These are phyloP conservation scores for Lipomyces yarrowii DNA, from an alignment of 1,139 yeast species.

Conservation along the genomic window DNA sequence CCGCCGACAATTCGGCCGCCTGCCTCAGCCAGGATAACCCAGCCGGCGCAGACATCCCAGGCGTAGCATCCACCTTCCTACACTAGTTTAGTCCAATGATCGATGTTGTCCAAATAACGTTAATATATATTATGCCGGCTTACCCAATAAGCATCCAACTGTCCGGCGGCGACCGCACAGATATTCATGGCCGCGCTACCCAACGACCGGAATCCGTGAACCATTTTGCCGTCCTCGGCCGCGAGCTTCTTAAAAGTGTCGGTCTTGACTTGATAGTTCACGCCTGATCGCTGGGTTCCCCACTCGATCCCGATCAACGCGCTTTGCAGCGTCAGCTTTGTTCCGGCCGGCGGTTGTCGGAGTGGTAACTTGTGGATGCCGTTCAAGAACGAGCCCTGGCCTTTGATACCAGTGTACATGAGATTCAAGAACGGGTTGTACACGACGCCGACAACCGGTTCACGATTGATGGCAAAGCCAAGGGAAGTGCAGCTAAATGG, in stretches of 20 bases:
- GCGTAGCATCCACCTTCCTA: conserved; percentile 62
- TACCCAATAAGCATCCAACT: conserved; percentile 57
- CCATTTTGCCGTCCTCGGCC: conserved; percentile 51
- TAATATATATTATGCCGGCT: conserved; percentile 3
- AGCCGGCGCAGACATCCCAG: conserved; percentile 70
- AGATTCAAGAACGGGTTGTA: conserved; percentile 58
- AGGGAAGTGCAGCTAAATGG: conserved; percentile 63
- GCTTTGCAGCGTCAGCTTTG: conserved; percentile 47
- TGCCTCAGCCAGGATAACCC: conserved; percentile 60
- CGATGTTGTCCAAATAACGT: background rate
- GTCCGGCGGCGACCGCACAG: conserved; percentile 58
- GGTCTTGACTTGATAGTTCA: conserved; percentile 52
- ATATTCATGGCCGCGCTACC: conserved; percentile 66
- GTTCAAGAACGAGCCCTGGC: conserved; percentile 56
- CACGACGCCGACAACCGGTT: conserved; percentile 61
- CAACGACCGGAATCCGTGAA: conserved; percentile 59
- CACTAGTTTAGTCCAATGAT: background rate
- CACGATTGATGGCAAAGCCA: conserved; percentile 54
- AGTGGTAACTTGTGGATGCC: conserved; percentile 47
- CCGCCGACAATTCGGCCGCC: conserved; percentile 61
- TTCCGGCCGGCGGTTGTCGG: conserved; percentile 38
- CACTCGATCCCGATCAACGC: conserved; percentile 62
- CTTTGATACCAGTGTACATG: conserved; percentile 54
- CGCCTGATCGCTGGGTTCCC: conserved; percentile 59
- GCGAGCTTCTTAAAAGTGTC: conserved; percentile 52